Percentiles rank a stretch among this genome's conserved stretches.
phyloP scores from a whole-genome alignment of 1,284 basidiomycete species.

The Fomitopsis betulina region DNA sequence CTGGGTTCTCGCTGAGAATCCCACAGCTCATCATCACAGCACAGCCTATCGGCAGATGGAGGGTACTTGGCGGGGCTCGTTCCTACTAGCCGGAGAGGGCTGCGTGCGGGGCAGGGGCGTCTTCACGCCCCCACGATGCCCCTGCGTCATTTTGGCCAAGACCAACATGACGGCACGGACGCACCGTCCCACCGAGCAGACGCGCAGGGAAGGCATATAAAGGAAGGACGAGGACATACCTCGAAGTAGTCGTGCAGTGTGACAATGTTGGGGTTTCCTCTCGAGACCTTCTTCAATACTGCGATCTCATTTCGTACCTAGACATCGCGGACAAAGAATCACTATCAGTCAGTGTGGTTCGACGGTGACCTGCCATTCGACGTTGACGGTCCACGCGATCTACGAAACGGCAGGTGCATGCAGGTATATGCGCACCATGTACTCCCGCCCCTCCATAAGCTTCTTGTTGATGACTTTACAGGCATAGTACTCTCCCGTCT shows the following conservation, averaged over 20 bases:
- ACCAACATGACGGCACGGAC: not conserved
- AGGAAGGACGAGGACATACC: conserved; percentile 38
- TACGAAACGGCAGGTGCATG: not conserved
- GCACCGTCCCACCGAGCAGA: not conserved
- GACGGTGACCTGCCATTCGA: not conserved
- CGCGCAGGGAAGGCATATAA: not conserved
- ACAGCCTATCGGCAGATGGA: not conserved
- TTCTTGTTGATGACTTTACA: conserved; percentile 97
- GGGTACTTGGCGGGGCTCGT: not conserved
- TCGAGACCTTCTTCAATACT: conserved; percentile 92
- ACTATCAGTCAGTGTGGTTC: not conserved
- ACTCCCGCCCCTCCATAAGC: conserved; percentile 91
- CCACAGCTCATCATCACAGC: not conserved
- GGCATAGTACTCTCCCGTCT: conserved; percentile 82
- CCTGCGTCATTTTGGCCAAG: conserved; percentile 1
- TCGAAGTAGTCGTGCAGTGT: conserved; percentile 98
- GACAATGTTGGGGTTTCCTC: conserved; percentile 85
- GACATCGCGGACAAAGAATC: not conserved
- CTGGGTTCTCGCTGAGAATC: not conserved
- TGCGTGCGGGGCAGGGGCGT: not conserved
- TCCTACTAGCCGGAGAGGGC: not conserved
- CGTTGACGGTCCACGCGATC: not conserved
- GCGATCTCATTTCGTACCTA: conserved; percentile 96
- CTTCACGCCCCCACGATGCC: not conserved
- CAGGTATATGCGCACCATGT: conserved; percentile 59